Base-by-base conservation (phyloP, 352 stramenopile species). In the Stramenopiles sp. region DNA sequence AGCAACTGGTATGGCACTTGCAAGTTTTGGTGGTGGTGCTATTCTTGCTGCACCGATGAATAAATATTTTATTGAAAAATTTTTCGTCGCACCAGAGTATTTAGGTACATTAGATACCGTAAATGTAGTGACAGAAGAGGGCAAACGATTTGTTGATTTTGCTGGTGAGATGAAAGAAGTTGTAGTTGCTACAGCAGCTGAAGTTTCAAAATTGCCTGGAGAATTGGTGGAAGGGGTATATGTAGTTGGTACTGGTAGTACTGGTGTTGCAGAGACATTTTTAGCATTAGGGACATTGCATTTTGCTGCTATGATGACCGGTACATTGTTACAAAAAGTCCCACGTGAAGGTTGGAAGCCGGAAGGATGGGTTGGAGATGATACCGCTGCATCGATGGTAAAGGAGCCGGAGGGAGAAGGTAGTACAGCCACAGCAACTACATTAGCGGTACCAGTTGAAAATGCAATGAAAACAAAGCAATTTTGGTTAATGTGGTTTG, bases 21-120 rank as follows among this genome's bases (percentile, higher is more conserved):
- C 84, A 7, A 83, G 84, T 31, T 88, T 88, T 78, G 85, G 85
- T 32, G 84, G 82, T 43, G 85, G 85, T 31, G 85, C 85, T 1
- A 78, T 88, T 30, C 33, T 88, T 23, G 83, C 85, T 79, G 82
- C 85, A n/a, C 84, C 85, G 23, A 6, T 85, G 43, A 82, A 83
- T 20, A 80, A 83, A 78, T 74, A 79, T 29, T 81, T 88, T 0
- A 84, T 86, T 69, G 83, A 84, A 31, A 83, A 84, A 23, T 88
- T 88, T 76, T 78, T 81, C 30, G 81, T 85, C 79, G 79, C 84
- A 74, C 85, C 85, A 1, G 79, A 81, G 33, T 87, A 85, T 33
- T 63, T 86, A 1, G 85, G 85, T 1, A 73, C 81, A 0, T 73
- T 78, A 1, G 69, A 82, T 63, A 81, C 84, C 77, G 80, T 89